Conservation (phyloP, 2,329 filamentous ascomycete genomes). For the Monilinia fructicola region DNA sequence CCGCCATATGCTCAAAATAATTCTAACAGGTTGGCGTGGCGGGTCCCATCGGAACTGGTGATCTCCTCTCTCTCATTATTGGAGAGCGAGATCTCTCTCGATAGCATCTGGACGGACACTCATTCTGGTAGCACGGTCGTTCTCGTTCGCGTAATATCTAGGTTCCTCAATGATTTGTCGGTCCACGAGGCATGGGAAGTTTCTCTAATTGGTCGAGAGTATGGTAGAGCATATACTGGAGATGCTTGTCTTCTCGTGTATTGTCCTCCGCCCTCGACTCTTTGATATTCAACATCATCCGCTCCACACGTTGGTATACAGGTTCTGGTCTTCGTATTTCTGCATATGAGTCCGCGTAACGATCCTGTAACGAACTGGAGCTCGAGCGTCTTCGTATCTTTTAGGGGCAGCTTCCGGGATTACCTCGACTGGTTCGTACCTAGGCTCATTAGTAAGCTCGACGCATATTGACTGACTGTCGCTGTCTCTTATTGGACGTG, state of each 20-base stretch:
- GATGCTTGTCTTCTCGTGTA: slow-evolving; percentile 35
- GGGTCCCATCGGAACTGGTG: slow-evolving; percentile 51
- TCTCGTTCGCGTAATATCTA: slow-evolving; percentile 46
- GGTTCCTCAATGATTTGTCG: slow-evolving; percentile 38
- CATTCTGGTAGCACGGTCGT: slow-evolving; percentile 44
- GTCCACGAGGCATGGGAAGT: slow-evolving; percentile 36
- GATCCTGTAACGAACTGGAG: slow-evolving; percentile 25
- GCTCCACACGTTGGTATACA: slow-evolving; percentile 35
- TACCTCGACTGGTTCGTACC: slow-evolving; percentile 43
- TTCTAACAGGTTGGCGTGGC: slow-evolving; percentile 55
- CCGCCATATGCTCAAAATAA: slow-evolving; percentile 85
- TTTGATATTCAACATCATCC: slow-evolving; percentile 36
- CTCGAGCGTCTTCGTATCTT: slow-evolving; percentile 30
- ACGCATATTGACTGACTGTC: slow-evolving; percentile 47
- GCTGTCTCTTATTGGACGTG: slow-evolving; percentile 58
- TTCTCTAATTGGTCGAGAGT: slow-evolving; percentile 35
- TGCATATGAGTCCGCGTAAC: slow-evolving; percentile 33
- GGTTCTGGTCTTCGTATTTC: slow-evolving; percentile 33
- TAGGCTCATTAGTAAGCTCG: slow-evolving; percentile 48
- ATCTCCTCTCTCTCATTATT: slow-evolving; percentile 46
- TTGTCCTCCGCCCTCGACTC: slow-evolving; percentile 26
- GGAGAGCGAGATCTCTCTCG: slow-evolving; percentile 52
- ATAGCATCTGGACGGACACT: slow-evolving; percentile 51
- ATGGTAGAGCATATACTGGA: slow-evolving; percentile 36
- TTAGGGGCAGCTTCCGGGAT: slow-evolving; percentile 28